Percentiles rank a stretch among this genome's conserved stretches.
These are phyloP conservation scores for Verticillium nubilum DNA, from an alignment of 2,329 filamentous ascomycete genomes.

Conservation along the genomic window DNA sequence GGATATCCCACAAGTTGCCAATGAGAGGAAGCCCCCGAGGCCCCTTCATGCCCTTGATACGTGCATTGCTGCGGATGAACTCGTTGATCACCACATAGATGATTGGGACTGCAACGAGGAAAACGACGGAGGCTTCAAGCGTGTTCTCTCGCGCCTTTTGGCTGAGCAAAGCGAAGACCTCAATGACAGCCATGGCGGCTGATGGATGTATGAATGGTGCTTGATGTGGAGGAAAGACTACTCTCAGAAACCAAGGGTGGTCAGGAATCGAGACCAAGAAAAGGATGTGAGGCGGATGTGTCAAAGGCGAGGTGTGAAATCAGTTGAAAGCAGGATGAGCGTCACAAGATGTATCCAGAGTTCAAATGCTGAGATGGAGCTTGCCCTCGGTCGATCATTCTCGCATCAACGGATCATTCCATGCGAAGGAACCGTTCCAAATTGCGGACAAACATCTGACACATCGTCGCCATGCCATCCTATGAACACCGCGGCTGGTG, in stretches of 20 bases:
- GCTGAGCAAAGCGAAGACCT: conserved; percentile 13
- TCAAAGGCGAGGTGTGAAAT: neutral
- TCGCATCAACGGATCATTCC: neutral
- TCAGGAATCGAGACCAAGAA: too few relatives aligned
- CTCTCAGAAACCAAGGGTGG: too few relatives aligned
- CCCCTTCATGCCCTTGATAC: conserved; percentile 40
- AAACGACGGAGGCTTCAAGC: conserved; percentile 14
- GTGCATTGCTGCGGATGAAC: conserved; percentile 34
- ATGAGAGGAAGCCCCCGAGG: conserved; percentile 46
- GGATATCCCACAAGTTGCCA: conserved; percentile 50
- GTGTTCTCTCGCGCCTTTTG: conserved; percentile 15
- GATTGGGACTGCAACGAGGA: conserved; percentile 24
- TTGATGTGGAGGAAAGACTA: too few relatives aligned
- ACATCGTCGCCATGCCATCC: neutral
- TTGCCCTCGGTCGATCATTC: neutral
- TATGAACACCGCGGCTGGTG: too few relatives aligned
- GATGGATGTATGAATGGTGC: neutral
- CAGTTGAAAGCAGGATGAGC: too few relatives aligned
- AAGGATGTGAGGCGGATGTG: neutral
- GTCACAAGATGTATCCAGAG: neutral
- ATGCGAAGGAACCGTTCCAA: neutral
- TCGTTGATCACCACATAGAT: conserved; percentile 45
- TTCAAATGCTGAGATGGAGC: too few relatives aligned
- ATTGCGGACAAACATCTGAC: too few relatives aligned
- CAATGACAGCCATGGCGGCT: conserved; percentile 20